A percentile compares a stretch with the other conserved stretches of the same genome.
phyloP scores from a whole-genome alignment of 805 yeast species.

The Sugiyamaella smithiae region DNA sequence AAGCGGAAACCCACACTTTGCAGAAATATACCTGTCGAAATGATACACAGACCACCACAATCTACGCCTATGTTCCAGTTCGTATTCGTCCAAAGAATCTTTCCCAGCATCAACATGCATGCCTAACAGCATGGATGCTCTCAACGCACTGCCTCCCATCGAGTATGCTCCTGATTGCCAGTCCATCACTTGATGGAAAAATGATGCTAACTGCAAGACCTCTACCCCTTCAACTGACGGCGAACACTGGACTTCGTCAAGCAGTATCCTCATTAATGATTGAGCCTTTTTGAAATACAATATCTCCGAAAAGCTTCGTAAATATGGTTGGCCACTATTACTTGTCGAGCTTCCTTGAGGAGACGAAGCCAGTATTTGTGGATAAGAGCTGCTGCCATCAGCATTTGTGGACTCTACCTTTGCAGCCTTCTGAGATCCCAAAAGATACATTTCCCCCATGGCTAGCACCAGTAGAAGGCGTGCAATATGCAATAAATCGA shows the following conservation, averaged over 20 bases:
- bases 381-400: background rate
- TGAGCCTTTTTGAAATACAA: conserved; percentile 19
- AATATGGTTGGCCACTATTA: background rate
- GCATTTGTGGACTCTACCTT: background rate
- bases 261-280: conserved; percentile 11
- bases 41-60: conserved; percentile 28
- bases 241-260: conserved; percentile 18
- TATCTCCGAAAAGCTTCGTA: conserved; percentile 22
- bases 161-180: conserved; percentile 20
- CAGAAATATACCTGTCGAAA: conserved; percentile 24
- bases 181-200: conserved; percentile 23
- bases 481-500: conserved; percentile 17
- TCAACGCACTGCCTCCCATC: conserved; percentile 21
- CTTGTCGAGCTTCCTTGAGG: background rate
- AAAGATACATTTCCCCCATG: conserved; percentile 26
- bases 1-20: conserved; percentile 26
- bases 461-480: conserved; percentile 23
- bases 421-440: conserved; percentile 9
- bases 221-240: conserved; percentile 19
- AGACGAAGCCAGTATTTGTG: background rate
- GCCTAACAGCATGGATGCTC: conserved; percentile 23
- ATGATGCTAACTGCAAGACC: conserved; percentile 21
- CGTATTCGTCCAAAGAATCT: conserved; percentile 10
- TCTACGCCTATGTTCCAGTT: conserved; percentile 26
- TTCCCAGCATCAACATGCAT: conserved; percentile 23